A percentile compares a stretch with the other conserved stretches of the same genome.
These are phyloP conservation scores for Trichosporon ovoides DNA, from an alignment of 1,284 basidiomycete genomes.

Conservation along the genomic window DNA sequence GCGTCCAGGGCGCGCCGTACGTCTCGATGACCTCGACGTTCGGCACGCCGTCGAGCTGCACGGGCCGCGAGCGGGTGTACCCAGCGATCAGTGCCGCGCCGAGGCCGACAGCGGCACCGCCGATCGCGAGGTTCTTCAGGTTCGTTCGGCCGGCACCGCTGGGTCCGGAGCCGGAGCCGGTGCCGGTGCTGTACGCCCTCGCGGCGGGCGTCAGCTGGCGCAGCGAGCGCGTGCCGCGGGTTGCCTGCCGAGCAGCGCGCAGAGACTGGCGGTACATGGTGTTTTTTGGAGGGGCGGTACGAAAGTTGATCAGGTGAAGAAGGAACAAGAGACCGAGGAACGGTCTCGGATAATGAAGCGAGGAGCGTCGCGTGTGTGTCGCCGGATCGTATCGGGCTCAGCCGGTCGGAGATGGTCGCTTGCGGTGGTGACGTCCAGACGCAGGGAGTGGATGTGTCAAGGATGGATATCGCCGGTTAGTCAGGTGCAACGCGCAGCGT, in stretches of 20 bases:
- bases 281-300: background rate
- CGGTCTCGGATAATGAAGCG: background rate
- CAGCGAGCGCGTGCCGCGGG: background rate
- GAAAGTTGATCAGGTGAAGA: too few relatives aligned
- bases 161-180: background rate
- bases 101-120: constrained; percentile 14
- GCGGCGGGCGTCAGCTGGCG: background rate
- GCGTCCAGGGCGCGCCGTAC: constrained; percentile 34
- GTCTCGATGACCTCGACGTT: constrained; percentile 31
- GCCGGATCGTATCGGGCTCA: background rate
- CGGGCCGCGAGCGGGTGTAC: constrained; percentile 6
- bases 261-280: constrained; percentile 1
- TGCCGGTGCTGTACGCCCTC: constrained; percentile 9
- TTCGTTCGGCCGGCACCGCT: background rate
- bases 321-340: background rate
- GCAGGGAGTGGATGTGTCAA: background rate
- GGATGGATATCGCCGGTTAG: background rate
- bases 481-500: background rate
- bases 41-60: constrained; percentile 31
- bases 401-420: background rate
- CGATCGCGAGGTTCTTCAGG: constrained; percentile 5
- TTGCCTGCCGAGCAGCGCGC: background rate
- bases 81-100: constrained; percentile 7
- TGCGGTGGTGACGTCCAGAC: background rate
- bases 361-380: background rate